Evolutionary conservation across 139 green algal species (phyloP).

Genomic region (Chlamydomonas schloesseri): DNA sequence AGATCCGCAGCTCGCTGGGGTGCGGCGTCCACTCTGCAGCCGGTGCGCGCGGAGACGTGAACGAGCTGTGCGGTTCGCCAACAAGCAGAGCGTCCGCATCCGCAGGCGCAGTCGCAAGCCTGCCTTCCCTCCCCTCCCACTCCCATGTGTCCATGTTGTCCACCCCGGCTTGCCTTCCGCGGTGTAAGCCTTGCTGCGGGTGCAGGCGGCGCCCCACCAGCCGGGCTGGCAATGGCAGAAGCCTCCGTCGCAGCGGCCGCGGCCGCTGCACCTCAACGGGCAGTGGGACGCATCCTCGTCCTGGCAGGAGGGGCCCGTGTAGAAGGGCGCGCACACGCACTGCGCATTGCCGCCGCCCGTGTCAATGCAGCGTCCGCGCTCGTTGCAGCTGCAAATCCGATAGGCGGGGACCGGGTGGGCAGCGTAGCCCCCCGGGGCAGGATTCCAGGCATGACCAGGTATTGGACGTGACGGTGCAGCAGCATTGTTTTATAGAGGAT

Average conservation of each 20-base stretch:
- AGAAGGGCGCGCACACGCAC: neutral
- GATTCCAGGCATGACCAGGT: neutral
- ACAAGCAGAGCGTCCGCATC: too few relatives aligned
- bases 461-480: neutral
- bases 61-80: neutral
- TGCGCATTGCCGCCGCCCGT: neutral
- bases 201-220: constrained; percentile 49
- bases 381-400: neutral
- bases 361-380: neutral
- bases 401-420: too few relatives aligned
- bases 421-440: too few relatives aligned
- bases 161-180: neutral
- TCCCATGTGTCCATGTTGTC: neutral
- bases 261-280: neutral
- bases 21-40: neutral
- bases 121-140: too few relatives aligned
- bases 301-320: neutral
- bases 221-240: constrained; percentile 48
- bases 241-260: constrained; percentile 31
- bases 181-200: constrained; percentile 16
- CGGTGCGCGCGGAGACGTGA: neutral
- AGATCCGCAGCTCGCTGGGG: neutral
- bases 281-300: neutral
- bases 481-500: too few relatives aligned
- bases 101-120: neutral